Percentiles rank a stretch among this genome's conserved stretches.
These are phyloP conservation scores for Fusarium miscanthi DNA, from an alignment of 2,329 filamentous ascomycete species.

Conservation along the genomic window DNA sequence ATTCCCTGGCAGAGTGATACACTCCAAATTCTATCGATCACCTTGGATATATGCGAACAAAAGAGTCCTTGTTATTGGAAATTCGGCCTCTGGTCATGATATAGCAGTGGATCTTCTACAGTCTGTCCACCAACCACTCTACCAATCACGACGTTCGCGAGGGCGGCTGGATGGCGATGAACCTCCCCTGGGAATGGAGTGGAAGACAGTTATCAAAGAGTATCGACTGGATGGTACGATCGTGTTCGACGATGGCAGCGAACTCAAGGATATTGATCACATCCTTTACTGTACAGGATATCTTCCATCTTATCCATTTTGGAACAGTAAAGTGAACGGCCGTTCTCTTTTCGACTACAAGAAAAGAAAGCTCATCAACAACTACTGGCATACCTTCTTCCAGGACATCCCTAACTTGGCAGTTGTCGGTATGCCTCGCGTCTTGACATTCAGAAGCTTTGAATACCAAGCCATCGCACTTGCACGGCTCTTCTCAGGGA, in stretches of 20 bases:
- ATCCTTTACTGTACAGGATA: constrained; percentile 59
- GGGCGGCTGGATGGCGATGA: constrained; percentile 62
- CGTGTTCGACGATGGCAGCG: constrained; percentile 53
- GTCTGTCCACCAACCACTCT: constrained; percentile 56
- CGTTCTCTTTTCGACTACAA: constrained; percentile 63
- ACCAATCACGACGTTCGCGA: constrained; percentile 62
- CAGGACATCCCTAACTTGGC: constrained; percentile 60
- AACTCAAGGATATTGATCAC: constrained; percentile 51
- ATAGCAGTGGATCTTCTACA: constrained; percentile 52
- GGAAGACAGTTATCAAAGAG: constrained; percentile 63
- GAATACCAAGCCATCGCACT: constrained; percentile 67
- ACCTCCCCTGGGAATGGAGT: constrained; percentile 60
- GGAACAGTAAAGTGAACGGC: constrained; percentile 60
- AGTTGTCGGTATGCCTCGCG: constrained; percentile 63
- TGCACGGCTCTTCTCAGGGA: constrained; percentile 59
- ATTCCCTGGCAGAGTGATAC: constrained; percentile 55
- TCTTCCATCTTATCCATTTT: constrained; percentile 58
- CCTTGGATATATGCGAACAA: constrained; percentile 49
- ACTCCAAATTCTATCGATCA: constrained; percentile 60
- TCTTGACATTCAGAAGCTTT: constrained; percentile 64
- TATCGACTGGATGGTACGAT: constrained; percentile 58
- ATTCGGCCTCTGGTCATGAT: constrained; percentile 58
- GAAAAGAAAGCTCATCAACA: constrained; percentile 55
- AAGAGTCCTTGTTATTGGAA: constrained; percentile 55
- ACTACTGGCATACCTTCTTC: constrained; percentile 66